Base-by-base conservation (phyloP, 2,329 filamentous ascomycete species). In the Verticillium nubilum region DNA sequence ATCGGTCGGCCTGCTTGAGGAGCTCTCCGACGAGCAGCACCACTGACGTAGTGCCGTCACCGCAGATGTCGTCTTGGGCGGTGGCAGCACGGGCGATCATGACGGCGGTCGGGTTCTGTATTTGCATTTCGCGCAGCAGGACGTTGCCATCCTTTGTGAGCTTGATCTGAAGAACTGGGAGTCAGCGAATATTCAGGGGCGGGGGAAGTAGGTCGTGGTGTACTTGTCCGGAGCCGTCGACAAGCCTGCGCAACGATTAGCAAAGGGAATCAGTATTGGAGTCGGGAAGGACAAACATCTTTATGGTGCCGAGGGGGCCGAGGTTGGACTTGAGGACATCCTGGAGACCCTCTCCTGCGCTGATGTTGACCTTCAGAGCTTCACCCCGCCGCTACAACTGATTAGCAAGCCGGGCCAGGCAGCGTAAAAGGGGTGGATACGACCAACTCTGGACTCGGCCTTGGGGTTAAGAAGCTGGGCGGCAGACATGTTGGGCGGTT, bases 61-160 rank as follows among this genome's bases (percentile, higher is more conserved):
- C 95, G 68, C 92, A 96, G 68, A 99, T 99, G 70, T 99, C 95
- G 75, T 99, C 95, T 75, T 99, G 94, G 66, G 95, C 95, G 37
- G 95, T 99, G 60, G 95, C 95, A 69, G 94, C 92, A 72, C 86
- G 80, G 60, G 86, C 86, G 74, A 89, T 89, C 86, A 89, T 89
- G 63, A 95, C 95, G 66, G 95, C 95, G 35, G 95, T 99, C 28
- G 95, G 95, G 76, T 98, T 98, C 80, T 97, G 94, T 73, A 98
- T 98, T 86, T 98, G 93, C 86, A 89, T 89, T 74, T 89, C 86
- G 69, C 86, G 80, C 64, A 89, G 77, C 27, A 89, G 81, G 62
- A 98, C 94, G 71, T 96, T 97, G 73, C 95, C 95, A 78, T 99
- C 95, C 78, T 99, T 99, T 68, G 95, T 99, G 74, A 99, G 85